phyloP scores from a whole-genome alignment of 768 basidiomycete species.

The Glaciozyma martinii region DNA sequence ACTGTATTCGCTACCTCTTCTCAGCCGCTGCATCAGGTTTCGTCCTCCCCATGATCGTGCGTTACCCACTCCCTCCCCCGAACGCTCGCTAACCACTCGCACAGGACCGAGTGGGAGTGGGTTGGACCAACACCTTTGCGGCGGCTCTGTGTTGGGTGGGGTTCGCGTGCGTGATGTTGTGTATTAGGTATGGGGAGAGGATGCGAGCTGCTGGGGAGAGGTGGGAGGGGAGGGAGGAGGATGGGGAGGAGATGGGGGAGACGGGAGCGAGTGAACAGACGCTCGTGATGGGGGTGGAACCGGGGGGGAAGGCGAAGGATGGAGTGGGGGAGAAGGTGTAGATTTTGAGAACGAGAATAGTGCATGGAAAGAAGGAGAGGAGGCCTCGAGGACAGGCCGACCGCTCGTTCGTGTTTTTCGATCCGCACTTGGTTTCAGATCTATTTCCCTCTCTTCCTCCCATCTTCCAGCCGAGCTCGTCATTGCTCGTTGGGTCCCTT shows the following conservation, averaged over 20 bases:
- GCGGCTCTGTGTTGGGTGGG: conserved; percentile 30
- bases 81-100: neutral
- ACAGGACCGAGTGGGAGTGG: conserved; percentile 39
- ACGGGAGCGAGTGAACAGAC: neutral
- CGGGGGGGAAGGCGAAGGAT: too few relatives aligned
- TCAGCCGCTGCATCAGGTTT: conserved; percentile 40
- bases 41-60: conserved; percentile 38
- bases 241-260: neutral
- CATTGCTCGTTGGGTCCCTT: too few relatives aligned
- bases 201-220: conserved; percentile 4
- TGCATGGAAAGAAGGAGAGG: too few relatives aligned
- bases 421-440: too few relatives aligned
- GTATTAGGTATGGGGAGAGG: conserved; percentile 10
- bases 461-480: too few relatives aligned
- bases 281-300: neutral
- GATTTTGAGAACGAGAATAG: too few relatives aligned
- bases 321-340: too few relatives aligned
- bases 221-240: neutral
- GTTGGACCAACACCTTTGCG: conserved; percentile 39
- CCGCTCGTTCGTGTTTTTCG: too few relatives aligned
- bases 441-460: too few relatives aligned
- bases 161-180: conserved; percentile 11
- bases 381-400: too few relatives aligned
- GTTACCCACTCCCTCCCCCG: neutral
- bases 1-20: conserved; percentile 38